Conservation (phyloP, 331 rosid genomes). For the Malus hybrid region DNA sequence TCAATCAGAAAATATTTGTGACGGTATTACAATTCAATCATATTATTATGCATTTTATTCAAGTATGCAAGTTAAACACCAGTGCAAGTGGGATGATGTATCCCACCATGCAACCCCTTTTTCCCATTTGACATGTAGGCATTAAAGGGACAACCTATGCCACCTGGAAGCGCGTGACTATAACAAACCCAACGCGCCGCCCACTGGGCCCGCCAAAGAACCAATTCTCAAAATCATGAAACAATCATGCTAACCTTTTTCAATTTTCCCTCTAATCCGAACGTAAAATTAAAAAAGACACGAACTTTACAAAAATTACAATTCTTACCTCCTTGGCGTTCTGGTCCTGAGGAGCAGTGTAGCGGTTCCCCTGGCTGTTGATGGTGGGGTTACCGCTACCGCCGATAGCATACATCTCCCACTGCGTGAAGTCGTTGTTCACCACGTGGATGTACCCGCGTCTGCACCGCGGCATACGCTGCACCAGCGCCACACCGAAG, state of each 20-base stretch:
- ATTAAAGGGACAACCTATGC: not conserved
- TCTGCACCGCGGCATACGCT: slow-evolving; percentile 90
- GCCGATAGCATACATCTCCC: slow-evolving; percentile 98
- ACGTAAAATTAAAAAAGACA: not conserved
- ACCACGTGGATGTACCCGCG: slow-evolving; percentile 84
- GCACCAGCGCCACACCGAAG: slow-evolving; percentile 74
- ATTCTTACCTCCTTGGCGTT: slow-evolving; percentile 68
- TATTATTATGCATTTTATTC: too few species aligned
- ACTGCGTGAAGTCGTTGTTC: slow-evolving; percentile 80
- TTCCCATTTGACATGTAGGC: not conserved
- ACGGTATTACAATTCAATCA: too few species aligned
- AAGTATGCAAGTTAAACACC: not conserved
- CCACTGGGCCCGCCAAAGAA: not conserved
- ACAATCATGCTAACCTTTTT: not conserved
- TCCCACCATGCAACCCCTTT: not conserved
- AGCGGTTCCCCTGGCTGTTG: slow-evolving; percentile 93
- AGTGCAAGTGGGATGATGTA: not conserved
- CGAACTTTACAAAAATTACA: not conserved
- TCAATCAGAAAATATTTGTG: rapidly evolving
- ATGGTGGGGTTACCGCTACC: slow-evolving; percentile 91
- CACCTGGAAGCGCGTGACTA: not conserved
- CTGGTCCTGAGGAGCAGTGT: slow-evolving; percentile 54
- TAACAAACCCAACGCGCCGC: slow-evolving; percentile 22
- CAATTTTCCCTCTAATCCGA: not conserved
- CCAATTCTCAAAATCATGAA: not conserved